These are phyloP conservation scores for Verticillium dahliae DNA, from an alignment of 2,329 filamentous ascomycete genomes.

Conservation along the genomic window DNA sequence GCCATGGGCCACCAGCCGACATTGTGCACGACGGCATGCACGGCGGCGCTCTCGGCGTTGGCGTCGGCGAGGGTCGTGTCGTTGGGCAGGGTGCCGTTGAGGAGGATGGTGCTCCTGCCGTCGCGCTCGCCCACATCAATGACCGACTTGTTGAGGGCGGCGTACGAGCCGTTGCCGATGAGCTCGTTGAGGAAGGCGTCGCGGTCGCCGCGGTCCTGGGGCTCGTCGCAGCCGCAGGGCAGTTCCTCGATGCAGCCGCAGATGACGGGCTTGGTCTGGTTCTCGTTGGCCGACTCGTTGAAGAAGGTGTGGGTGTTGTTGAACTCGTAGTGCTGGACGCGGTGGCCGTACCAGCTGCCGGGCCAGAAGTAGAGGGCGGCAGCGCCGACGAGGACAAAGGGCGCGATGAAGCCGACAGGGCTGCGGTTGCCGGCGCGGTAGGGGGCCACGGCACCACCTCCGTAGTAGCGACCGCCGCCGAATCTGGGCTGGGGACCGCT, in stretches of 20 bases:
- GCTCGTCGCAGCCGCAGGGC: constrained; percentile 45
- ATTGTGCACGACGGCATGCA: constrained; percentile 25
- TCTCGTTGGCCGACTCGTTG: constrained; percentile 37
- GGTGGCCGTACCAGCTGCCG: constrained; percentile 52
- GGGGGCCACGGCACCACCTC: constrained; percentile 55
- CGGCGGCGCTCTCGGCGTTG: constrained; percentile 26
- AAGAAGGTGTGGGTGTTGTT: constrained; percentile 47
- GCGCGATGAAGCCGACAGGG: constrained; percentile 39
- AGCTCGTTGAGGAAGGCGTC: constrained; percentile 52
- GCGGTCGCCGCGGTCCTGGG: constrained; percentile 28
- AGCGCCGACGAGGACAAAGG: constrained; percentile 42
- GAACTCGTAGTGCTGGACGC: constrained; percentile 47
- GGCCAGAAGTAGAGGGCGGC: constrained; percentile 53
- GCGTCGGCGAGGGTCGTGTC: constrained; percentile 49
- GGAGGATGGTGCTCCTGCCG: constrained; percentile 55
- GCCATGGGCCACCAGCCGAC: constrained; percentile 45
- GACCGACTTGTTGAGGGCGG: constrained; percentile 51
- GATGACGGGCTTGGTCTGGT: constrained; percentile 53
- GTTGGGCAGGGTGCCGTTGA: constrained; percentile 72
- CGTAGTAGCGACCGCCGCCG: constrained; percentile 59
- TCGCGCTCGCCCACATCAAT: constrained; percentile 46
- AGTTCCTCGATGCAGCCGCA: constrained; percentile 53
- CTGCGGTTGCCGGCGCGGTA: constrained; percentile 51
- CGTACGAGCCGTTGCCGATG: constrained; percentile 52
- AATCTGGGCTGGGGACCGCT: constrained; percentile 50